Evolutionary conservation across 176 grass and related monocot species (phyloP).

Genomic region (Eragrostis curvula): DNA sequence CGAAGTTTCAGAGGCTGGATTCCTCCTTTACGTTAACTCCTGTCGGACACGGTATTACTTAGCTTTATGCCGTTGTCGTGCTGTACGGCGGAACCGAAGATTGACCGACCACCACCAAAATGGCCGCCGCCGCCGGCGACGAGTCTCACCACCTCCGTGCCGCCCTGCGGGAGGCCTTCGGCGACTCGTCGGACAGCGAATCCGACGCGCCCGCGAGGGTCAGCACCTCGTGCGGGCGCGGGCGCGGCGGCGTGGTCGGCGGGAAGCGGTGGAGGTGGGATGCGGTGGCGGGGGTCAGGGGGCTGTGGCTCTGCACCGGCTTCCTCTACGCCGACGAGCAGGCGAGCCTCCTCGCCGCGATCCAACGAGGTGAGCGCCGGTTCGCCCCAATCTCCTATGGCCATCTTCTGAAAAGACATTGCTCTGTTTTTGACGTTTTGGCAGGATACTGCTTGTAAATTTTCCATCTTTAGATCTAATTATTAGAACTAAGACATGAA

Average conservation of each 20-base stretch:
- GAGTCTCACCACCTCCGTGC: slow-evolving; percentile 19
- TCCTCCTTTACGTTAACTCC: rapidly evolving
- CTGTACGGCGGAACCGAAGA: neutral
- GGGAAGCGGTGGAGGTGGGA: slow-evolving; percentile 43
- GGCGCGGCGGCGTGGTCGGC: neutral
- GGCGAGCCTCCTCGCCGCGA: slow-evolving; percentile 48
- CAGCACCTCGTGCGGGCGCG: neutral
- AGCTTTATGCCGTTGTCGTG: neutral
- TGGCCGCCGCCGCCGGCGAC: slow-evolving; percentile 7
- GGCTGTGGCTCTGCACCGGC: slow-evolving; percentile 59
- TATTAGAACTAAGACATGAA: neutral
- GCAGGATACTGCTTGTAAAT: neutral
- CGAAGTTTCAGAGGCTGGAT: neutral
- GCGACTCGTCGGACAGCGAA: slow-evolving; percentile 55
- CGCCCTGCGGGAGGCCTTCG: slow-evolving; percentile 58
- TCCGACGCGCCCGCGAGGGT: neutral
- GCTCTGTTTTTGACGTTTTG: neutral
- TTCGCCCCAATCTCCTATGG: neutral
- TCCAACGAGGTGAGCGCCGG: slow-evolving; percentile 46
- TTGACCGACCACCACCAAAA: neutral
- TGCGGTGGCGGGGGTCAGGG: slow-evolving; percentile 43
- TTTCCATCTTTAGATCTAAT: neutral
- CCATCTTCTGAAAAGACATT: neutral
- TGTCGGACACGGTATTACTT: neutral
- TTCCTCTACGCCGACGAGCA: slow-evolving; percentile 59